phyloP scores from a whole-genome alignment of 169 alveolate genomes.

The Babesia ovis region DNA sequence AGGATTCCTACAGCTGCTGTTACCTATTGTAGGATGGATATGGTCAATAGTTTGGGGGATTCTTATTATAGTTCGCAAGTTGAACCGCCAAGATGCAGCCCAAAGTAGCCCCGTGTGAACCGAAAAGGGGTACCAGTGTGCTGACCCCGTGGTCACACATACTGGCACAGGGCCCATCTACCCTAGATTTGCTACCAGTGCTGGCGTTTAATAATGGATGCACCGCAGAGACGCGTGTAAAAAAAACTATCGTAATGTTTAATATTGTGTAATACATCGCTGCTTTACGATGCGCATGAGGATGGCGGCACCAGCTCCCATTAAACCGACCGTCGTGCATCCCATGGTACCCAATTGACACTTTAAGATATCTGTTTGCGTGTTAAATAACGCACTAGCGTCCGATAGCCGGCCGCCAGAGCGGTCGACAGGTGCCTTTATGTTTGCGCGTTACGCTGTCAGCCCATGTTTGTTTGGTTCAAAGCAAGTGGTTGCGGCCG shows the following conservation, averaged over 20 bases:
- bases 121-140: too few relatives aligned
- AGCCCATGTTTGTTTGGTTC: not conserved
- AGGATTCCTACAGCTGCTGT: slow-evolving; percentile 74
- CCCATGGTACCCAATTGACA: not conserved
- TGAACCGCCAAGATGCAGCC: not conserved
- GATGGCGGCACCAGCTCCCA: not conserved
- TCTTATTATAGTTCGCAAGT: slow-evolving; percentile 61
- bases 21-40: slow-evolving; percentile 83
- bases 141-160: too few relatives aligned
- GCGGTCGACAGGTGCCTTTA: not conserved
- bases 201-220: too few relatives aligned
- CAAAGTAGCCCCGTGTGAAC: not conserved
- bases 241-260: too few relatives aligned
- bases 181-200: too few relatives aligned
- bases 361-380: not conserved
- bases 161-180: too few relatives aligned
- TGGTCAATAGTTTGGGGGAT: slow-evolving; percentile 85
- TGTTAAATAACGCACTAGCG: not conserved
- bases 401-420: not conserved
- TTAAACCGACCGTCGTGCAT: not conserved
- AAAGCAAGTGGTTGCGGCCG: not conserved
- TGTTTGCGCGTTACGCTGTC: not conserved
- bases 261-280: not conserved
- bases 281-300: not conserved
- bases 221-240: too few relatives aligned